Base-by-base conservation (phyloP, 495 filamentous ascomycete genomes). In the Aspergillus egyptiacus region DNA sequence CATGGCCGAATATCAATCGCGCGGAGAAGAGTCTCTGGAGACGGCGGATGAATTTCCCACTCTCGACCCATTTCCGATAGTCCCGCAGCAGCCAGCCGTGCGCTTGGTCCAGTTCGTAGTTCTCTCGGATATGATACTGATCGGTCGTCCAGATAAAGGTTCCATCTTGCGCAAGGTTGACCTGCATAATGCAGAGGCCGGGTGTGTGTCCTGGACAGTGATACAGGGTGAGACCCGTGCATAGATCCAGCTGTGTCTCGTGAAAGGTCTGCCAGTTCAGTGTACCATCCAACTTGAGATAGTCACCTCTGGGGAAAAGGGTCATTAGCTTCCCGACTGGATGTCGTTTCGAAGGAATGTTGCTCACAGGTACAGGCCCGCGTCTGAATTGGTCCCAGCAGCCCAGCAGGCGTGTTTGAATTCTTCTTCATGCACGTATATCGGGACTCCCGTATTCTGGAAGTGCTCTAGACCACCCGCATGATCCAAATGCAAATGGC, bases 401-500 rank as follows among this genome's bases (percentile, higher is more conserved):
- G 67, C 60, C 66, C 71, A 77, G 51, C 66, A 76, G 4, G 75
- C 74, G 43, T 71, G 64, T 33, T 71, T 70, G 54, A 76, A 63
- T 47, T 77, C 74, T 36, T 70, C 62, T 51, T 76, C 72, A 45
- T 80, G 76, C 0, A 75, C 71, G 41, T 69, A 79, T 51, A 79
- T 78, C 15, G 71, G 68, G 2, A 80, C 61, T 37, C 68, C 70
- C 11, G 66, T 79, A 46, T 65, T 61, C 5, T 64, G 20, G 46
- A 77, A 80, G 35, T 71, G 63, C 11, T 78, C 74, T 3, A 80
- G 57, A 0, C 76, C 76, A 0, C 76, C 76, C 0, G 76, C 75
- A 56, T 80, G 75, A 49, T 80, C 75, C 1, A 77, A 52, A 44
- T 80, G 77, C 34, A 80, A 52, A 41, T 80, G 77, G 0, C 77